Base-by-base conservation (phyloP, 2,329 filamentous ascomycete species). In the Tolypocladium paradoxum region DNA sequence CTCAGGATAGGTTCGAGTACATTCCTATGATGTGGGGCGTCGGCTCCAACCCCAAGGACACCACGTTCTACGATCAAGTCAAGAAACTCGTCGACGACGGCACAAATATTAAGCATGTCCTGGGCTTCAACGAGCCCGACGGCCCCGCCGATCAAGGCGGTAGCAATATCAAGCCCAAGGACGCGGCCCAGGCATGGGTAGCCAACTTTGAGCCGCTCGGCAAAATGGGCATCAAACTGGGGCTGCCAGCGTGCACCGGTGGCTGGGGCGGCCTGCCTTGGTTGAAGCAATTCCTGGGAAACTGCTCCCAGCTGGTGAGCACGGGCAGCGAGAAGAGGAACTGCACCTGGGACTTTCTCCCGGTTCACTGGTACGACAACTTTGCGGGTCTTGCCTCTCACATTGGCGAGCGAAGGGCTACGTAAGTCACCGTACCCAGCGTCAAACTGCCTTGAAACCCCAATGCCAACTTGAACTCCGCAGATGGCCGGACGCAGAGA, bases 71-170 rank as follows among this genome's bases (percentile, higher is more conserved):
- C 40, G 69, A 76, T 53, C 71, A 76, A 2, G 79, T 92, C 38
- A 77, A 74, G 60, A 57, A 60, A 1, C 73, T 84, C 50, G 75
- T 88, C 52, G 60, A 63, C 11, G 54, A 67, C 38, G 76, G 76
- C 6, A 66, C 71, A 57, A 83, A 84, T 57, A 81, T 91, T 62
- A 76, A 73, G 14, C 80, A 88, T 61, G 80, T 88, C 2, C 72
- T 92, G n/a, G 78, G 74, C 31, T 91, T 90, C 74, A 92, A 93
- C 68, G 88, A 93, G 64, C 88, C 88, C 0, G 86, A 92, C 62
- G 81, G 78, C 18, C 66, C 71, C 2, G 58, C 62, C 1, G 61
- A 64, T 1, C 76, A 72, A 9, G 85, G 85, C 40, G 88, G 88
- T 4, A 85, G 80, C 57, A 72, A 80, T 57, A 70, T 91, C 24